A percentile compares a stretch with the other conserved stretches of the same genome.
Evolutionary conservation across 805 yeast species (phyloP).

Genomic region (Starmera amethionina): DNA sequence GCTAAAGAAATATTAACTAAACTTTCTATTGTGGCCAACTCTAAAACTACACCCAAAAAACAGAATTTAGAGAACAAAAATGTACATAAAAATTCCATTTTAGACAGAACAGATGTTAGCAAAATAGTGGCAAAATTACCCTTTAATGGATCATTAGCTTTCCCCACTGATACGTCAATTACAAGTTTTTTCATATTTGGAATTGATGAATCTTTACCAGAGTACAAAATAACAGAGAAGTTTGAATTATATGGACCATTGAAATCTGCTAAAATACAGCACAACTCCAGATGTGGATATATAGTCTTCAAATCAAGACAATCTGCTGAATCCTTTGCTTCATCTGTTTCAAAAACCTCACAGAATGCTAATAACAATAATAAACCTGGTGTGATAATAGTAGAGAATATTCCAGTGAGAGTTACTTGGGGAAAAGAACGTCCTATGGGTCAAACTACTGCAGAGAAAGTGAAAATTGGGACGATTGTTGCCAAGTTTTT

Average conservation of each 20-base stretch:
- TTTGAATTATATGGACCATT: constrained; percentile 39
- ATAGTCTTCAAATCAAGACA: constrained; percentile 39
- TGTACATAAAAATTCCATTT: constrained; percentile 7
- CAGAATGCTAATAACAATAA: constrained; percentile 1
- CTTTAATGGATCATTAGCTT: constrained; percentile 44
- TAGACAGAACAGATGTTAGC: constrained; percentile 33
- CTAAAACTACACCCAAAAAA: constrained; percentile 5
- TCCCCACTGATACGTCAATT: constrained; percentile 30
- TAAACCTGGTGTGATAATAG: constrained; percentile 23
- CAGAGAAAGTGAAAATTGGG: constrained; percentile 39
- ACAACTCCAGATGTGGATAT: constrained; percentile 55
- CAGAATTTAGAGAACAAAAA: constrained; percentile 3
- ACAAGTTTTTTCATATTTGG: constrained; percentile 71
- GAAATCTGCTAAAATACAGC: constrained; percentile 40
- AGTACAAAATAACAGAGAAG: constrained; percentile 43
- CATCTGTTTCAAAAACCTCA: constrained; percentile 14
- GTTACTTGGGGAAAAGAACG: constrained; percentile 45
- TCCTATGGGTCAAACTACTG: constrained; percentile 29
- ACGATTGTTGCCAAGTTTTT: constrained; percentile 41
- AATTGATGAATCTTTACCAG: constrained; percentile 55
- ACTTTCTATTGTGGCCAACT: constrained; percentile 20
- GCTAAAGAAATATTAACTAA: constrained; percentile 45
- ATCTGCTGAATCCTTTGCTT: constrained; percentile 37
- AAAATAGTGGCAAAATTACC: constrained; percentile 56
- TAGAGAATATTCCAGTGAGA: constrained; percentile 36